phyloP scores from a whole-genome alignment of 192 early-diverging fungal genomes.

The Diversispora epigaea region DNA sequence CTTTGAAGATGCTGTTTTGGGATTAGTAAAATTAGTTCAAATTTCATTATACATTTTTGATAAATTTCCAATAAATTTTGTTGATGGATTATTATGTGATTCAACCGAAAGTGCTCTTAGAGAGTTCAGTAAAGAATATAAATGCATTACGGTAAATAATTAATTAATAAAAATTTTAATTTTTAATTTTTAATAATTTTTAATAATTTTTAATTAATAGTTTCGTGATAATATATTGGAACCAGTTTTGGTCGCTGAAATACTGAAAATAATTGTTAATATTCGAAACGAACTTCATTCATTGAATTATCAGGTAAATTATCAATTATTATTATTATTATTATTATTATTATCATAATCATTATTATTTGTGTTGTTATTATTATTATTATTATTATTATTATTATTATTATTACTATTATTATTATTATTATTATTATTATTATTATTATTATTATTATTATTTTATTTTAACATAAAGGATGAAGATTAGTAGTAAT shows the following conservation, averaged over 20 bases:
- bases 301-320: conserved; percentile 39
- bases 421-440: too few relatives aligned
- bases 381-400: too few relatives aligned
- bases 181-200: background rate
- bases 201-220: background rate
- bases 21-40: conserved; percentile 43
- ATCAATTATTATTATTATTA: background rate
- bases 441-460: too few relatives aligned
- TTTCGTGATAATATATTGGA: conserved; percentile 43
- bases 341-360: background rate
- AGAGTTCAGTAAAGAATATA: conserved; percentile 37
- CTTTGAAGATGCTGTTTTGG: conserved; percentile 43
- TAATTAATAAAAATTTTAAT: background rate
- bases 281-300: conserved; percentile 44
- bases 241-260: conserved; percentile 40
- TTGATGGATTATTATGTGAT: conserved; percentile 47
- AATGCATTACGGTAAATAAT: background rate
- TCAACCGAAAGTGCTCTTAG: conserved; percentile 37
- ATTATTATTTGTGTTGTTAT: too few relatives aligned
- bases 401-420: background rate
- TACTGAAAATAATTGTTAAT: conserved; percentile 42
- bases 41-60: conserved; percentile 39
- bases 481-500: too few relatives aligned
- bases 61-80: conserved; percentile 35
- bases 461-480: too few relatives aligned